Base-by-base conservation (phyloP, 2,329 filamentous ascomycete species). In the Claviceps paspali region DNA sequence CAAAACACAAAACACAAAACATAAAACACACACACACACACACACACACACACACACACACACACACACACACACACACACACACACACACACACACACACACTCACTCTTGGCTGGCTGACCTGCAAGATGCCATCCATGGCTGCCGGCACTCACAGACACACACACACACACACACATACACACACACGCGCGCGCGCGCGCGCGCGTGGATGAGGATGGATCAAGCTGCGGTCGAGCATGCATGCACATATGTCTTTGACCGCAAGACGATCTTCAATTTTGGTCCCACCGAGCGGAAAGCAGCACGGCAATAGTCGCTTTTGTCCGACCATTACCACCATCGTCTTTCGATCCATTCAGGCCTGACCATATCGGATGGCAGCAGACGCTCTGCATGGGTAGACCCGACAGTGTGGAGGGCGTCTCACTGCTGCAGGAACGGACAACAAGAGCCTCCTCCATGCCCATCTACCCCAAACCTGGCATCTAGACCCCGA, bases 111-210 rank as follows among this genome's bases (percentile, higher is more conserved):
- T n/a, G n/a, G n/a, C n/a, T n/a, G 15, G n/a, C 27, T 11, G 19
- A 12, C 8, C 18, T 17, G 17, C 34, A 29, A 27, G 34, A 36
- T 30, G 27, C 19, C 24, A 18, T 14, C 29, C 19, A 26, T 23
- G 35, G 30, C 35, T 32, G 35, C 29, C 29, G 19, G 34, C 21
- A 12, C 23, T 36, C 28, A 31, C 28, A 36, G 28, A 31, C 35
- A 36, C n/a, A n/a, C n/a, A n/a, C n/a, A n/a, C n/a, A n/a, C n/a
- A n/a, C n/a, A n/a, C n/a, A n/a, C n/a, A n/a, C n/a, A n/a, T n/a
- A n/a, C n/a, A n/a, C n/a, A n/a, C n/a, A n/a, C n/a, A n/a, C n/a
- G n/a, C n/a, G n/a, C n/a, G n/a, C n/a, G n/a, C n/a, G n/a, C n/a
- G n/a, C n/a, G n/a, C n/a, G n/a, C 14, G 35, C 35, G 22, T 29